Conservation (phyloP, 768 basidiomycete genomes). For the Sporobolomyces pararoseus region DNA sequence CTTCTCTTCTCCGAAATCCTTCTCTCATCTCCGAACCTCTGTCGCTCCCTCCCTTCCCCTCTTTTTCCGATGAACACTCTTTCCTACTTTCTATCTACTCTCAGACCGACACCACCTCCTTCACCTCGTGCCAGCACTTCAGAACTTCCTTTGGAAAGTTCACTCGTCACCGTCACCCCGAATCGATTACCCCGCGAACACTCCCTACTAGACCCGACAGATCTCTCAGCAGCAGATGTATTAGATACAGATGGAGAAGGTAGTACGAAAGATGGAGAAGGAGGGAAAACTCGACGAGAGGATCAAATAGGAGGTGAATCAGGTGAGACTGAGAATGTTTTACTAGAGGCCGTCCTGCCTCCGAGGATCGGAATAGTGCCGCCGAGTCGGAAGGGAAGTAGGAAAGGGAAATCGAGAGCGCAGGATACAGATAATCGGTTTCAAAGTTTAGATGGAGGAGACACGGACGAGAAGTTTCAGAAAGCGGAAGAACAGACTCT, state of each 20-base stretch:
- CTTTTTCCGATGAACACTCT: conserved; percentile 28
- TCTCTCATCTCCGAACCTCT: background rate
- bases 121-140: conserved; percentile 23
- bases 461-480: background rate
- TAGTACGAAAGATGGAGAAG: background rate
- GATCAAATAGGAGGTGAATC: background rate
- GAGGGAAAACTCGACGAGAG: background rate
- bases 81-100: conserved; percentile 30
- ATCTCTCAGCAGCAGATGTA: background rate
- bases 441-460: conserved; percentile 1
- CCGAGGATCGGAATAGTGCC: background rate
- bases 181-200: background rate
- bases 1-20: background rate
- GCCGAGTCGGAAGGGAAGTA: conserved; percentile 11
- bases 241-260: conserved; percentile 1
- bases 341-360: background rate
- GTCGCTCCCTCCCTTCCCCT: background rate
- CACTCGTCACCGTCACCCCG: conserved; percentile 1
- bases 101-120: conserved; percentile 27
- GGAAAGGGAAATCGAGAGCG: conserved; percentile 17
- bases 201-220: background rate
- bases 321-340: too few species aligned
- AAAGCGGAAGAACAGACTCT: background rate
- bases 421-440: background rate
- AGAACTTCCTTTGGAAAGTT: background rate